Conservation (phyloP, 495 filamentous ascomycete genomes). For the Paragyromitra xinjiangensis region DNA sequence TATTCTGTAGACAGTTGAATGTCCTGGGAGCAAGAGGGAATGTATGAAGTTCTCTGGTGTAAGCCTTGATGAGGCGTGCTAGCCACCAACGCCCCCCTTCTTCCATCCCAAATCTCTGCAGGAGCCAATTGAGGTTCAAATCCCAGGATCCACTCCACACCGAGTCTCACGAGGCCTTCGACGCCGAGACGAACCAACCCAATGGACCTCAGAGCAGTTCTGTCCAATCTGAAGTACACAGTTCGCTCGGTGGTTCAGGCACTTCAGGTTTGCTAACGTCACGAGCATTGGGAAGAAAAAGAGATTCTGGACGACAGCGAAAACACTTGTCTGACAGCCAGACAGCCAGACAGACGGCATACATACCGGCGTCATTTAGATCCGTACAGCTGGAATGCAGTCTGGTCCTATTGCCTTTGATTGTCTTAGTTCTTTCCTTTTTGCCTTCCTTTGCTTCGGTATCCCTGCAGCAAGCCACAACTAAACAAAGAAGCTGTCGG, state of each 20-base stretch:
- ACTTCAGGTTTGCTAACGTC: conserved; percentile 37
- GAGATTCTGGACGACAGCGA: conserved; percentile 26
- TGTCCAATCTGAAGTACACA: conserved; percentile 16
- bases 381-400: conserved; percentile 36
- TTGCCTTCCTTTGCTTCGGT: conserved; percentile 33
- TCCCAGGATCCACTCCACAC: conserved; percentile 28
- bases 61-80: conserved; percentile 52
- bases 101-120: conserved; percentile 46
- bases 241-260: conserved; percentile 21
- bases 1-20: conserved; percentile 18
- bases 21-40: conserved; percentile 14
- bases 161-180: conserved; percentile 38
- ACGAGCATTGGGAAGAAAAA: conserved; percentile 32
- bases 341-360: conserved; percentile 35
- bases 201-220: conserved; percentile 11
- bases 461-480: conserved; percentile 37
- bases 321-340: conserved; percentile 12
- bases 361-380: conserved; percentile 32
- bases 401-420: conserved; percentile 32
- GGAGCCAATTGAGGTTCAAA: conserved; percentile 44
- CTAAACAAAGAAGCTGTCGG: conserved; percentile 33
- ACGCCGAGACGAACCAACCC: conserved; percentile 43
- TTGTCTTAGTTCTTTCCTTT: conserved; percentile 31
- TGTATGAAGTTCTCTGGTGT: conserved; percentile 46
- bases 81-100: conserved; percentile 17